phyloP scores from a whole-genome alignment of 495 filamentous ascomycete species.

The Aspergillus conjunctus region DNA sequence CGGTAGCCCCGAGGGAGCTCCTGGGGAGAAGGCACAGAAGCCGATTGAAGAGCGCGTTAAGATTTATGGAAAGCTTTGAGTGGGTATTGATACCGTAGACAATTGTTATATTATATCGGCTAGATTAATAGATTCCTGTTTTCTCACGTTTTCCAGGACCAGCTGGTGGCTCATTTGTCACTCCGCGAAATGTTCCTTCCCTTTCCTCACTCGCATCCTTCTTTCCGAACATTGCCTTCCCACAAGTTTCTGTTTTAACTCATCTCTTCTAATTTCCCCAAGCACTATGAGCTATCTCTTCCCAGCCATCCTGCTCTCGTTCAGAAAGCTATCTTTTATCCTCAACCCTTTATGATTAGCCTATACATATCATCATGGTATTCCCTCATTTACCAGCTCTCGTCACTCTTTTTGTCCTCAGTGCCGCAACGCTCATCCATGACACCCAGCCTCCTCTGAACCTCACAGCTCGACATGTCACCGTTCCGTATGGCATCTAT shows the following conservation, averaged over 20 bases:
- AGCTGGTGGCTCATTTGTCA: too few relatives aligned
- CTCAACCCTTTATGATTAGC: conserved; percentile 10
- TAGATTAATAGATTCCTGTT: too few relatives aligned
- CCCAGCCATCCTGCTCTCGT: not conserved
- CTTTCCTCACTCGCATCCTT: not conserved
- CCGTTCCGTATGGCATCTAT: conserved; percentile 52
- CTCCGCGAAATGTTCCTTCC: too few relatives aligned
- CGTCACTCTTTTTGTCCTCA: conserved; percentile 11
- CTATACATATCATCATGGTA: conserved; percentile 17
- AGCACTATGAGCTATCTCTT: not conserved
- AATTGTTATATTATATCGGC: not conserved
- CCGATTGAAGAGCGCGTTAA: conserved; percentile 44
- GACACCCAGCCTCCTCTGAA: too few relatives aligned
- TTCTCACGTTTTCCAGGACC: too few relatives aligned
- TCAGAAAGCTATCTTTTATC: not conserved
- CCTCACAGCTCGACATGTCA: not conserved
- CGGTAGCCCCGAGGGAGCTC: conserved; percentile 42
- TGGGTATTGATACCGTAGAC: not conserved
- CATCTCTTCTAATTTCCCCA: not conserved
- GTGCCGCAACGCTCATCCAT: conserved; percentile 4
- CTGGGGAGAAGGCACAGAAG: conserved; percentile 41
- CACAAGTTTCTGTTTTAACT: not conserved
- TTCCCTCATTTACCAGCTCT: conserved; percentile 7
- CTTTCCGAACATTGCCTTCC: not conserved
- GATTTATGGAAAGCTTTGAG: conserved; percentile 33